A percentile compares a stretch with the other conserved stretches of the same genome.
Evolutionary conservation across 1,139 yeast species (phyloP).

Genomic region (Nakaseomyces glabratus): DNA sequence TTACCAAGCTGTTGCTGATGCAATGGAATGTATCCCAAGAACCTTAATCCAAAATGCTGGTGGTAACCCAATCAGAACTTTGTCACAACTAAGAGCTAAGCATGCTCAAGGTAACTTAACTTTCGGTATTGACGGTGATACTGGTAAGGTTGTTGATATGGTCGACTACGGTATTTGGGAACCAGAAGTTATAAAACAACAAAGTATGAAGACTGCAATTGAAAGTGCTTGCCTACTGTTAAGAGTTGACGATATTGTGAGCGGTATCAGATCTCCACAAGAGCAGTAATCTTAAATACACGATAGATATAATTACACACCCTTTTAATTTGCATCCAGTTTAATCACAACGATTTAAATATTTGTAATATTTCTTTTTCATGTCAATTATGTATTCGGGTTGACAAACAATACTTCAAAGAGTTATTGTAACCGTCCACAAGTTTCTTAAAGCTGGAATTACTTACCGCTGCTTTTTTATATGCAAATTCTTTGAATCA

Average conservation of each 20-base stretch:
- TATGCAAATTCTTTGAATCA: too few relatives aligned
- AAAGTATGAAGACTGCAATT: constrained; percentile 91
- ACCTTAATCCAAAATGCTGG: constrained; percentile 96
- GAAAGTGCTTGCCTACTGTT: constrained; percentile 92
- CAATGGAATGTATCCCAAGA: constrained; percentile 96
- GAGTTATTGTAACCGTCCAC: too few relatives aligned
- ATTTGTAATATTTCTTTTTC: too few relatives aligned
- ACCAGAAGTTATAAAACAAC: constrained; percentile 96
- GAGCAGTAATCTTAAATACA: constrained; percentile 11
- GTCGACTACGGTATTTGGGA: constrained; percentile 96
- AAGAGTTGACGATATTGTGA: constrained; percentile 95
- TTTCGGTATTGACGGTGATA: constrained; percentile 90
- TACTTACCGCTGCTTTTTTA: too few relatives aligned
- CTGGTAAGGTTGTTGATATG: constrained; percentile 93
- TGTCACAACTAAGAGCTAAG: constrained; percentile 88
- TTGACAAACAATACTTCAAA: too few relatives aligned
- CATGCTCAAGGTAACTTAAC: constrained; percentile 85
- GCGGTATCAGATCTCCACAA: constrained; percentile 68
- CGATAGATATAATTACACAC: too few relatives aligned
- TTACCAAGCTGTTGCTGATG: constrained; percentile 97
- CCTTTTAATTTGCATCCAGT: too few relatives aligned
- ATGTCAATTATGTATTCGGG: too few relatives aligned
- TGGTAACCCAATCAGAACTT: constrained; percentile 83
- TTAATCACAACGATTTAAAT: too few relatives aligned
- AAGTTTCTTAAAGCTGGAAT: too few relatives aligned